Evolutionary conservation across 2,329 filamentous ascomycete species (phyloP).

Genomic region (Fusarium armeniacum): DNA sequence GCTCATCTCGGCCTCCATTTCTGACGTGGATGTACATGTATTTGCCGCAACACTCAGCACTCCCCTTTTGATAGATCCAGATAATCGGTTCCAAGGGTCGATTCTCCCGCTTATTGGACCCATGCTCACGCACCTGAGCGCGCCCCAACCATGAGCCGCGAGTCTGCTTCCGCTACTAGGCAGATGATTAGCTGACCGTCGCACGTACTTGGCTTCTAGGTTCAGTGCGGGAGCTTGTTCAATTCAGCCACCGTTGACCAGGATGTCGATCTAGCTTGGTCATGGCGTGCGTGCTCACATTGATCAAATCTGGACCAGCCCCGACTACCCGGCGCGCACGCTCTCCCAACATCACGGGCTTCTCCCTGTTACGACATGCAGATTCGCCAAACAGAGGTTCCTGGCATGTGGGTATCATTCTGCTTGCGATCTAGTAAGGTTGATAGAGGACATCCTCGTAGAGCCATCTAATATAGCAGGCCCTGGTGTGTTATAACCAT

Average conservation of each 20-base stretch:
- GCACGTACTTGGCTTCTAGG: slow-evolving; percentile 27
- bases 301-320: slow-evolving; percentile 46
- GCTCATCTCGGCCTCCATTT: slow-evolving; percentile 46
- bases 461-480: slow-evolving; percentile 51
- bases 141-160: slow-evolving; percentile 36
- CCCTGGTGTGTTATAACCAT: slow-evolving; percentile 52
- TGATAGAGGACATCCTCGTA: slow-evolving; percentile 44
- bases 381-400: slow-evolving; percentile 47
- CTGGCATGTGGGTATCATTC: slow-evolving; percentile 47
- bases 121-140: slow-evolving; percentile 34
- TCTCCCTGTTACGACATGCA: slow-evolving; percentile 45
- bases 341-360: slow-evolving; percentile 39
- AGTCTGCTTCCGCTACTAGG: slow-evolving; percentile 31
- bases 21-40: slow-evolving; percentile 35
- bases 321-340: slow-evolving; percentile 40
- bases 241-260: slow-evolving; percentile 46
- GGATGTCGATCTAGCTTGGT: slow-evolving; percentile 42
- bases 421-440: slow-evolving; percentile 48
- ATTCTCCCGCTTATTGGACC: slow-evolving; percentile 40
- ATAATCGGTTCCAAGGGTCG: slow-evolving; percentile 42
- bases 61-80: slow-evolving; percentile 45
- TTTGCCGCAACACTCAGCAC: slow-evolving; percentile 37
- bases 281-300: slow-evolving; percentile 45
- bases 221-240: slow-evolving; percentile 40
- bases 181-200: slow-evolving; percentile 27